phyloP scores from a whole-genome alignment of 225 moss, liverwort and hornwort genomes.

The Thuidium tamariscinum region DNA sequence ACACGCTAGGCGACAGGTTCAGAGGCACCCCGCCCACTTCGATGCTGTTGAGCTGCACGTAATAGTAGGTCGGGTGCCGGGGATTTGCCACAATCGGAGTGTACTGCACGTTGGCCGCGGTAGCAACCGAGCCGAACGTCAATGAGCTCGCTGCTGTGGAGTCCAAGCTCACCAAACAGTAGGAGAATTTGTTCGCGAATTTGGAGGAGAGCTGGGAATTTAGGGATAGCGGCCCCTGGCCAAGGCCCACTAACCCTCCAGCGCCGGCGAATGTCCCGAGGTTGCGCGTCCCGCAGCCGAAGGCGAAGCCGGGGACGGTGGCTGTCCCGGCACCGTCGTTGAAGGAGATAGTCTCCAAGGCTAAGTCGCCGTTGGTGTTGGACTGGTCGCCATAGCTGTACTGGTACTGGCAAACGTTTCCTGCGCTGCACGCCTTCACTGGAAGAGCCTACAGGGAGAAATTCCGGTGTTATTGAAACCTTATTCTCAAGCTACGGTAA shows the following conservation, averaged over 20 bases:
- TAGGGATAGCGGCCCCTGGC: constrained; percentile 50
- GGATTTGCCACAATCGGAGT: constrained; percentile 39
- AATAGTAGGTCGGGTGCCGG: constrained; percentile 46
- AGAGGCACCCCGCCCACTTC: constrained; percentile 25
- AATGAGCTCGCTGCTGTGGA: constrained; percentile 20
- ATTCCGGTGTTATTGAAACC: neutral
- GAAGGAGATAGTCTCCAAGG: constrained; percentile 29
- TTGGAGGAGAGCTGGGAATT: constrained; percentile 36
- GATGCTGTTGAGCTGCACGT: constrained; percentile 26
- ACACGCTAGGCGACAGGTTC: constrained; percentile 12
- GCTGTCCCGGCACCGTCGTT: neutral
- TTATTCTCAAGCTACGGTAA: neutral
- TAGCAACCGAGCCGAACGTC: constrained; percentile 25
- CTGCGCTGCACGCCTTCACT: constrained; percentile 12
- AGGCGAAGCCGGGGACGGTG: constrained; percentile 30
- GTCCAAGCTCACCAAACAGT: constrained; percentile 50
- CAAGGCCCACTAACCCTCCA: constrained; percentile 54
- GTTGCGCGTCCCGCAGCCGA: constrained; percentile 50
- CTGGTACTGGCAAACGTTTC: constrained; percentile 36
- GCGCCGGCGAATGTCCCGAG: constrained; percentile 43
- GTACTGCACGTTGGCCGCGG: constrained; percentile 21
- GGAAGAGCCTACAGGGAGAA: constrained; percentile 29
- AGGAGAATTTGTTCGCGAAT: constrained; percentile 53
- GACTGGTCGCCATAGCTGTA: constrained; percentile 58
- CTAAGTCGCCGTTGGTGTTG: constrained; percentile 40